These are phyloP conservation scores for Alisma plantagoaquatica DNA, from an alignment of 106 monocot species.

Conservation along the genomic window DNA sequence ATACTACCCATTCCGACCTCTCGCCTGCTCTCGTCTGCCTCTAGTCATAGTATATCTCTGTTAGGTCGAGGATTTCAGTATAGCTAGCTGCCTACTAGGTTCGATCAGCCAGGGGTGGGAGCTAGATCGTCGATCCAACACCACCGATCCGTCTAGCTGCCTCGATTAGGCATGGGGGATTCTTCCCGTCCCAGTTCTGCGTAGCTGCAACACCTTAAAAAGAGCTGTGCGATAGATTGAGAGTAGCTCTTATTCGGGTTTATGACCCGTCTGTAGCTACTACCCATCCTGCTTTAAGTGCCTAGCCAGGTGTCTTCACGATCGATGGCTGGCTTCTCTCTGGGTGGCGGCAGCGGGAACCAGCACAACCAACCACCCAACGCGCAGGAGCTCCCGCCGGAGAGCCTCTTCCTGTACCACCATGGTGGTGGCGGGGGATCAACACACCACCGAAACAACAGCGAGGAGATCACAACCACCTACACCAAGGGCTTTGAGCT, in stretches of 20 bases:
- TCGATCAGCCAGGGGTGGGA: too few species aligned
- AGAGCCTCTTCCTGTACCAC: conserved; percentile 41
- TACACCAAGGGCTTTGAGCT: conserved; percentile 59
- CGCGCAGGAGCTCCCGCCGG: conserved; percentile 23
- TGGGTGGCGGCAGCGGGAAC: conserved; percentile 26
- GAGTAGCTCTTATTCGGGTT: not conserved
- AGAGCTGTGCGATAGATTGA: too few species aligned
- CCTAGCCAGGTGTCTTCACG: too few species aligned
- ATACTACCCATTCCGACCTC: too few species aligned
- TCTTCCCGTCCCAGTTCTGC: too few species aligned
- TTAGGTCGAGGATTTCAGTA: too few species aligned
- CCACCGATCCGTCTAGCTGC: not conserved
- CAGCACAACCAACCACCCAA: conserved; percentile 11
- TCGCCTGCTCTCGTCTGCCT: too few species aligned
- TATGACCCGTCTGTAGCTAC: not conserved
- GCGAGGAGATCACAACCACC: conserved; percentile 10
- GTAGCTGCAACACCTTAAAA: too few species aligned
- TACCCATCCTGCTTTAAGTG: conserved; percentile 1
- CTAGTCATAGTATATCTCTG: too few species aligned
- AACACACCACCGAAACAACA: conserved; percentile 2
- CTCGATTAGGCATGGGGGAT: not conserved
- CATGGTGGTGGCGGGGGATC: conserved; percentile 9
- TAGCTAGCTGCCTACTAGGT: too few species aligned
- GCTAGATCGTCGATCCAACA: too few species aligned
- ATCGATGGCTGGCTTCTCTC: conserved; percentile 63